These are phyloP conservation scores for Termitomyces sp. DNA, from an alignment of 768 basidiomycete genomes.

Conservation along the genomic window DNA sequence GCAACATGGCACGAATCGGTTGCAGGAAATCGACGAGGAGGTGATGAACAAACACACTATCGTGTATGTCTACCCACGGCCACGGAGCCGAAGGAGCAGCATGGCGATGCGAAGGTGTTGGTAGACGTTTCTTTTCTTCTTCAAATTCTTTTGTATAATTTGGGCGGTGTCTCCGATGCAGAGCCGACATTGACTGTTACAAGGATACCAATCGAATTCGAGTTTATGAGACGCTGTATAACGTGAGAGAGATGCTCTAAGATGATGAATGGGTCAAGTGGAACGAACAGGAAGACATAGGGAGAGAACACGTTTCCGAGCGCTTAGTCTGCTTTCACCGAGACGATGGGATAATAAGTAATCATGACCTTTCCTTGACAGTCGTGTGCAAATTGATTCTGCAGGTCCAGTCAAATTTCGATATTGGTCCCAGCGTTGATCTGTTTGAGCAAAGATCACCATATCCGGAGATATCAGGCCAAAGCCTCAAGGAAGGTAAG, in stretches of 20 bases:
- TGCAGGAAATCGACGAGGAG: background rate
- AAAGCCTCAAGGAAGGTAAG: too few relatives aligned
- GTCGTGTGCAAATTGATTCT: too few relatives aligned
- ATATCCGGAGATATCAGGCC: too few relatives aligned
- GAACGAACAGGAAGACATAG: background rate
- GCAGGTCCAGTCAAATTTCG: too few relatives aligned
- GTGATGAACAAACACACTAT: slow-evolving; percentile 24
- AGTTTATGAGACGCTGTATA: background rate
- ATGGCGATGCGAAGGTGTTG: slow-evolving; percentile 41
- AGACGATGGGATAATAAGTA: background rate
- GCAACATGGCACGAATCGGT: slow-evolving; percentile 2
- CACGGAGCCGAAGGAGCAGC: slow-evolving; percentile 45
- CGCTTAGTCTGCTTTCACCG: background rate
- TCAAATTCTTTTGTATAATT: slow-evolving; percentile 14
- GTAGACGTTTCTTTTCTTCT: slow-evolving; percentile 19
- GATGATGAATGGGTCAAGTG: background rate
- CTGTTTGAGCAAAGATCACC: too few relatives aligned
- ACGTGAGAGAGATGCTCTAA: background rate
- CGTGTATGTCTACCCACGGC: slow-evolving; percentile 43
- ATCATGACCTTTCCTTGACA: too few relatives aligned
- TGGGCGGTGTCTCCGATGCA: slow-evolving; percentile 10
- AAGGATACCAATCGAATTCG: background rate
- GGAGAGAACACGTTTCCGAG: background rate
- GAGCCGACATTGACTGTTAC: background rate
- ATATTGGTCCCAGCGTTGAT: too few relatives aligned